Evolutionary conservation across 768 basidiomycete genomes (phyloP), one percentile per base, ranked within the genome.

Genomic region (Mycena rosella): DNA sequence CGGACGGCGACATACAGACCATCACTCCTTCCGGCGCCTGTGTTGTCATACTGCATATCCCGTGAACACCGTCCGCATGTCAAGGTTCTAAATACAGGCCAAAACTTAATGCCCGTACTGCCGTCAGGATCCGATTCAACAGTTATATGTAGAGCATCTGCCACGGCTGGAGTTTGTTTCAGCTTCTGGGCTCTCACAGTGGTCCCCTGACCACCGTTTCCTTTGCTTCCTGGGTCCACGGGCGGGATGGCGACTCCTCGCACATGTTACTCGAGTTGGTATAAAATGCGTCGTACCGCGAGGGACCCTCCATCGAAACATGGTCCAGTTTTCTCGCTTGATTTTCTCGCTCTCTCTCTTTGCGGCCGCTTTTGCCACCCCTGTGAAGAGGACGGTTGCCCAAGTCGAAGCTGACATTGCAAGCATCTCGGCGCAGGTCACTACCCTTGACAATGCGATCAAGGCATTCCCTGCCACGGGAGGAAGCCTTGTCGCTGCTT

Each of bases 321-420:
- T 71, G 70, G 70, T 71, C 32, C 65, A 66, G 14, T 14, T 71
- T 62, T 47, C 65, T 26, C 57, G 57, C 65, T 42, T 51, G 42
- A 30, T 71, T 18, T 48, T 70, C 52, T 44, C 63, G 11, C 32
- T 69, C 63, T 65, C 67, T 36, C 47, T 67, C 26, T 15, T 69
- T 47, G 57, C 67, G 24, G 40, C 54, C 29, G 44, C 36, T 51
- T 54, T 66, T 18, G 53, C 68, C 11, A 52, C 69, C 44, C 63
- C 69, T 59, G 67, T 55, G 22, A 73, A 74, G 53, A 52, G 74
- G 57, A 69, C 68, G 14, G 73, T 77, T n/a, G 69, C 70, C 42
- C 67, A 77, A 22, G 69, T 81, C 63, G 65, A 73, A 59, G 44
- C 75, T 3, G 77, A 79, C 53, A 74, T 79, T 30, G 63, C 69